These are phyloP conservation scores for Cenchrus fungigraminus DNA, from an alignment of 176 grass and related monocot species.

Conservation along the genomic window DNA sequence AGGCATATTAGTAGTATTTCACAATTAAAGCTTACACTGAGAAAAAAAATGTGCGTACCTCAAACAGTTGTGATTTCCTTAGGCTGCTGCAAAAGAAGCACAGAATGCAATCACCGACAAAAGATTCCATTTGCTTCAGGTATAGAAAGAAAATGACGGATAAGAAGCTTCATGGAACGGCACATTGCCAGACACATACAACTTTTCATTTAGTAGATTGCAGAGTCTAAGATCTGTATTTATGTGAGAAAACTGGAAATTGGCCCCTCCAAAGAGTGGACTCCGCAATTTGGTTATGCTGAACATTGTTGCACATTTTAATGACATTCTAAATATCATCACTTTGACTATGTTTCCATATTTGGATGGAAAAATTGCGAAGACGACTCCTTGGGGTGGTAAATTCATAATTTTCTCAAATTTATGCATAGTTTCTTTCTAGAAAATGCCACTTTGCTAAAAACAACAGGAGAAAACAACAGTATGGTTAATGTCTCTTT, in stretches of 20 bases:
- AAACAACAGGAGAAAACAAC: background rate
- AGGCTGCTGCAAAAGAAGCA: background rate
- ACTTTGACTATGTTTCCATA: background rate
- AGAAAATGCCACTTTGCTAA: background rate
- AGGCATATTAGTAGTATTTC: slow-evolving; percentile 4
- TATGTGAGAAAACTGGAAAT: too few relatives aligned
- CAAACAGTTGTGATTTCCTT: slow-evolving; percentile 6
- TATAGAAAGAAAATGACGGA: slow-evolving; percentile 17
- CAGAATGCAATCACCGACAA: slow-evolving; percentile 10
- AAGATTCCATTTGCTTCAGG: background rate
- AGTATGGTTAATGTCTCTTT: slow-evolving; percentile 1
- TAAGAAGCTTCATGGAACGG: slow-evolving; percentile 3
- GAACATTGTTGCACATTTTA: too few relatives aligned
- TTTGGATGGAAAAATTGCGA: background rate
- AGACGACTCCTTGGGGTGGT: background rate
- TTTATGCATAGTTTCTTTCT: background rate
- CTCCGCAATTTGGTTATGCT: too few relatives aligned
- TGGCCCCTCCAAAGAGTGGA: too few relatives aligned
- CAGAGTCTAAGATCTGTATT: background rate
- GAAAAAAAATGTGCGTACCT: background rate
- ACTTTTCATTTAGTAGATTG: background rate
- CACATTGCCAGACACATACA: background rate
- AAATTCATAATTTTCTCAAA: too few relatives aligned
- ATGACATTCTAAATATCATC: too few relatives aligned
- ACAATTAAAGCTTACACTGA: slow-evolving; percentile 1